Evolutionary conservation across 192 early-diverging fungal species (phyloP).

Genomic region (Coemansia sp.): DNA sequence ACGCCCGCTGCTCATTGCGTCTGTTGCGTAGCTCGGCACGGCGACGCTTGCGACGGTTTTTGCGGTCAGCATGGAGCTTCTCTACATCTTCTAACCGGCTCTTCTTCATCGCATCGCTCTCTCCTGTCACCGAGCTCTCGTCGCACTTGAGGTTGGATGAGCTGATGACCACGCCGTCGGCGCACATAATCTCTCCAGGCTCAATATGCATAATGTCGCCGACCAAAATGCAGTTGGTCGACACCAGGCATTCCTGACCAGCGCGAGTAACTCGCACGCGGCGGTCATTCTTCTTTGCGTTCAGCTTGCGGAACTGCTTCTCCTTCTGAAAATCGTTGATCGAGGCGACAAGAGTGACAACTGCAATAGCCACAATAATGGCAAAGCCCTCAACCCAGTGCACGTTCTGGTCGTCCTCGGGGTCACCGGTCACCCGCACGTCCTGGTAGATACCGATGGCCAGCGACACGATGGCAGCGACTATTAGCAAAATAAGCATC

Average conservation of each 20-base stretch:
- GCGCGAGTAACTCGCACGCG: slow-evolving; percentile 74
- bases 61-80: slow-evolving; percentile 27
- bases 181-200: slow-evolving; percentile 90
- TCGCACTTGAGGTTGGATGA: slow-evolving; percentile 84
- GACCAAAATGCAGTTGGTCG: slow-evolving; percentile 78
- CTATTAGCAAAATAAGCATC: slow-evolving; percentile 72
- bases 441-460: slow-evolving; percentile 82
- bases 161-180: slow-evolving; percentile 83
- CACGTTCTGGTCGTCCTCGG: slow-evolving; percentile 54
- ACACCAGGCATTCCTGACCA: slow-evolving; percentile 66
- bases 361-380: slow-evolving; percentile 74
- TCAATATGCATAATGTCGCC: slow-evolving; percentile 88
- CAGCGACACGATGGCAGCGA: slow-evolving; percentile 78
- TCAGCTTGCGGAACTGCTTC: slow-evolving; percentile 79
- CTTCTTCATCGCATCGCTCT: slow-evolving; percentile 90
- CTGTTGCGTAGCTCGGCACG: slow-evolving; percentile 49
- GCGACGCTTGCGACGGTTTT: slow-evolving; percentile 41
- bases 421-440: slow-evolving; percentile 54
- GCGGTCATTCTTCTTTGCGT: slow-evolving; percentile 84
- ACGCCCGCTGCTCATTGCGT: slow-evolving; percentile 47
- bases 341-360: slow-evolving; percentile 76
- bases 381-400: slow-evolving; percentile 87
- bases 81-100: slow-evolving; percentile 56
- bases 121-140: slow-evolving; percentile 92
- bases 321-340: slow-evolving; percentile 87